Percentiles rank a stretch among this genome's conserved stretches.
phyloP scores from a whole-genome alignment of 352 stramenopile species.

The Globisporangium spinosum region DNA sequence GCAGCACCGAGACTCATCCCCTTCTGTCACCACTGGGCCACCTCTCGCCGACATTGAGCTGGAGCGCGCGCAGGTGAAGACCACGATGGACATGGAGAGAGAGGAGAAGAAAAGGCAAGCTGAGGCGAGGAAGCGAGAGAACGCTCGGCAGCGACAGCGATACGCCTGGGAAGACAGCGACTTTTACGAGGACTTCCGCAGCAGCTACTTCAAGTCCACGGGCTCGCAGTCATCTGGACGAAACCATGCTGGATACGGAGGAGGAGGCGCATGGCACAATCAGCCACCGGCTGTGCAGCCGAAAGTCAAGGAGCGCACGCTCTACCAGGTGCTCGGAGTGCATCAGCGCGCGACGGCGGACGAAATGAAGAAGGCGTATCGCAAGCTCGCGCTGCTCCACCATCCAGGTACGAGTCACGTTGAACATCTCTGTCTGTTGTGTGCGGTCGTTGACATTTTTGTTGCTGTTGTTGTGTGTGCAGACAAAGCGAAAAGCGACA shows the following conservation, averaged over 20 bases:
- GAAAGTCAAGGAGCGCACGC: constrained; percentile 35
- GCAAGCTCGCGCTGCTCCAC: constrained; percentile 82
- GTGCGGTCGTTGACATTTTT: background rate
- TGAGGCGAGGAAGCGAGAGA: constrained; percentile 43
- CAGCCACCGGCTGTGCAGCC: background rate
- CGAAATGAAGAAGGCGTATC: constrained; percentile 89
- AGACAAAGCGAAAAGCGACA: constrained; percentile 74
- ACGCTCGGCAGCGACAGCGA: constrained; percentile 20
- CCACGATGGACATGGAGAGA: constrained; percentile 39
- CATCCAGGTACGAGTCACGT: constrained; percentile 58
- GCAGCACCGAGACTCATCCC: constrained; percentile 24
- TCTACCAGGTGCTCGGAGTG: constrained; percentile 84
- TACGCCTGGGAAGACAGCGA: constrained; percentile 48
- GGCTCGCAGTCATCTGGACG: background rate
- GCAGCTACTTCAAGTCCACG: constrained; percentile 18
- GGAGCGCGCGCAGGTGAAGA: constrained; percentile 48
- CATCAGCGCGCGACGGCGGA: constrained; percentile 44
- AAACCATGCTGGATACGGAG: background rate
- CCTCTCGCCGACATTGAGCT: constrained; percentile 31
- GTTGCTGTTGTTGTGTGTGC: constrained; percentile 11
- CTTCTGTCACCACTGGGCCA: background rate
- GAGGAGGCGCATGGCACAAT: background rate
- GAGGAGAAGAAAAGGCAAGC: constrained; percentile 36
- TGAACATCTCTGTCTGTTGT: background rate
- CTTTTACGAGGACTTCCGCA: constrained; percentile 50